Evolutionary conservation across 2,329 filamentous ascomycete genomes (phyloP).

Genomic region (Stachybotrys echinatus): DNA sequence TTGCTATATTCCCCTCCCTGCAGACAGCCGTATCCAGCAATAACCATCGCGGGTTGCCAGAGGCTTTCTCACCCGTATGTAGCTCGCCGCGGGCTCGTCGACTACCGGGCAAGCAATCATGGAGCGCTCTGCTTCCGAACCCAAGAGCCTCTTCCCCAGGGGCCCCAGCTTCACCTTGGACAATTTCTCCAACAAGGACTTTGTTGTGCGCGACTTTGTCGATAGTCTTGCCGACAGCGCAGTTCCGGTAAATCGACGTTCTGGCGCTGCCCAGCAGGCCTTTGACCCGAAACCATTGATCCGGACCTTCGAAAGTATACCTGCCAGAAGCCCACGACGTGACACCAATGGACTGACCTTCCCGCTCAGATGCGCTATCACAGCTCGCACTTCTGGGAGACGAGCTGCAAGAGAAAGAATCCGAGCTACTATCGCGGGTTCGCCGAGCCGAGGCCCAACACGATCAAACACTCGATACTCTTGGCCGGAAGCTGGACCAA

Average conservation of each 20-base stretch:
- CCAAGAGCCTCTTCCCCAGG: conserved; percentile 67
- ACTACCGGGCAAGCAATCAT: conserved; percentile 23
- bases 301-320: conserved; percentile 77
- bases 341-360: conserved; percentile 7
- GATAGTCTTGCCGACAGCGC: conserved; percentile 86
- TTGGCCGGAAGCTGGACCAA: conserved; percentile 85
- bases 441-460: conserved; percentile 89
- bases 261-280: conserved; percentile 54
- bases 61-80: conserved; percentile 19
- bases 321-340: not conserved
- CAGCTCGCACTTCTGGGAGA: conserved; percentile 68
- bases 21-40: not conserved
- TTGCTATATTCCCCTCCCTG: too few species aligned
- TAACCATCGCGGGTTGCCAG: not conserved
- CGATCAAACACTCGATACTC: conserved; percentile 80
- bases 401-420: conserved; percentile 84
- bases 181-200: conserved; percentile 84
- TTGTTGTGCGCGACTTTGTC: conserved; percentile 97
- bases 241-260: conserved; percentile 73
- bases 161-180: conserved; percentile 83
- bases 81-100: conserved; percentile 15
- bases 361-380: conserved; percentile 51
- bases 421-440: conserved; percentile 83
- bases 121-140: conserved; percentile 40
- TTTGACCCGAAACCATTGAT: conserved; percentile 98